phyloP scores from a whole-genome alignment of 2,329 filamentous ascomycete genomes.

The Colletotrichum destructivum region DNA sequence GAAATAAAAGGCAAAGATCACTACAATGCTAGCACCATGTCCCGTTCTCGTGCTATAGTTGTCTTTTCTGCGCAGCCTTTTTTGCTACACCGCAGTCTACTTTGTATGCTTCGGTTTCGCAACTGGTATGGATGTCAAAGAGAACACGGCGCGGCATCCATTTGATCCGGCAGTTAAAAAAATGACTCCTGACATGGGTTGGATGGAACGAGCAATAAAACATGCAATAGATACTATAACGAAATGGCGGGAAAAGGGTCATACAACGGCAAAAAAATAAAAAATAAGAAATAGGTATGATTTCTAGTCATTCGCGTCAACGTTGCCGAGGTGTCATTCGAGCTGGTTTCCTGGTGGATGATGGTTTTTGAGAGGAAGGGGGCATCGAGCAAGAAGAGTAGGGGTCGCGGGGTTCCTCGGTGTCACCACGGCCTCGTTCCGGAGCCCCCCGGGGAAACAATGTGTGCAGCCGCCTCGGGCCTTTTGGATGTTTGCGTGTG shows the following conservation, averaged over 20 bases:
- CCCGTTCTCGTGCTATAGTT: no score
- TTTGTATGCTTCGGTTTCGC: background rate
- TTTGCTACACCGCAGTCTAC: no score
- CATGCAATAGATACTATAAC: background rate
- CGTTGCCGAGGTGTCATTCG: background rate
- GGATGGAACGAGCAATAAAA: background rate
- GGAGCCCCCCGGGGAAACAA: background rate
- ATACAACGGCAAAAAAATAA: background rate
- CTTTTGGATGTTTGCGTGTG: background rate
- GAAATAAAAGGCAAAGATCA: no score
- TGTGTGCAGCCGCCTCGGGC: background rate
- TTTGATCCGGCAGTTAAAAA: background rate
- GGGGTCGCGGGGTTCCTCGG: background rate
- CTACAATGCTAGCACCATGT: no score
- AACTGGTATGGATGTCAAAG: background rate
- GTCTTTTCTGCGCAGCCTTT: no score
- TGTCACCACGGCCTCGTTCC: background rate
- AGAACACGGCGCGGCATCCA: background rate
- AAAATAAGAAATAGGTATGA: no score
- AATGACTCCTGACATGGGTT: no score
- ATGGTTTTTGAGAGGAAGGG: background rate
- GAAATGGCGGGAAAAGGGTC: background rate
- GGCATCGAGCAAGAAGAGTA: background rate
- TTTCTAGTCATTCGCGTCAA: background rate
- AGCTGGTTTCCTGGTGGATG: no score